phyloP scores from a whole-genome alignment of 2,329 filamentous ascomycete species.

The Teratosphaeria pseudoeucalypti region DNA sequence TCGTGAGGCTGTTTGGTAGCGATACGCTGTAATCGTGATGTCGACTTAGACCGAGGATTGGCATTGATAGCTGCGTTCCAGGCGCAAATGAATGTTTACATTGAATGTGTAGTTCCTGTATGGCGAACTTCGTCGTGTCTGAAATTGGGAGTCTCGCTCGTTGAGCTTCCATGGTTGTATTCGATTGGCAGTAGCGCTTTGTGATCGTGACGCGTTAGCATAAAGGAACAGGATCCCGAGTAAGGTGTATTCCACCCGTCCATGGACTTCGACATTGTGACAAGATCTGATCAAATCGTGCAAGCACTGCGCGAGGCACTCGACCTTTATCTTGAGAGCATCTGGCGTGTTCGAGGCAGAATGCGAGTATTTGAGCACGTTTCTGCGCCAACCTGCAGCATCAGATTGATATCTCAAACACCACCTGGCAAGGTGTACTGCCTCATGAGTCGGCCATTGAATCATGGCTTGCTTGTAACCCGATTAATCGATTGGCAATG shows the following conservation, averaged over 20 bases:
- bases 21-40: too few relatives aligned
- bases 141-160: too few relatives aligned
- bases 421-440: too few relatives aligned
- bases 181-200: not conserved
- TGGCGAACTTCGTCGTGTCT: too few relatives aligned
- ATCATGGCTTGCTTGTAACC: too few relatives aligned
- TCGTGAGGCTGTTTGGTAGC: too few relatives aligned
- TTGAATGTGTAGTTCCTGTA: too few relatives aligned
- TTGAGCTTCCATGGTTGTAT: not conserved
- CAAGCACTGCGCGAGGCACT: not conserved
- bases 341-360: not conserved
- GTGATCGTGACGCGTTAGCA: not conserved
- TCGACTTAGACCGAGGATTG: too few relatives aligned
- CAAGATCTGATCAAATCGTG: not conserved
- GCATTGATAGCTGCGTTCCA: too few relatives aligned
- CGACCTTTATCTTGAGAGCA: not conserved
- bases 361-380: not conserved
- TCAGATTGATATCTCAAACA: not conserved
- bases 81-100: too few relatives aligned
- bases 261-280: not conserved
- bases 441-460: too few relatives aligned
- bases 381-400: not conserved
- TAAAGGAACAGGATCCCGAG: not conserved
- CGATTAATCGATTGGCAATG: too few relatives aligned
- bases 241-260: not conserved